A percentile compares a stretch with the other conserved stretches of the same genome.
Conservation (phyloP, 371 early-diverging fungal species). For the Catenaria anguillulae region DNA sequence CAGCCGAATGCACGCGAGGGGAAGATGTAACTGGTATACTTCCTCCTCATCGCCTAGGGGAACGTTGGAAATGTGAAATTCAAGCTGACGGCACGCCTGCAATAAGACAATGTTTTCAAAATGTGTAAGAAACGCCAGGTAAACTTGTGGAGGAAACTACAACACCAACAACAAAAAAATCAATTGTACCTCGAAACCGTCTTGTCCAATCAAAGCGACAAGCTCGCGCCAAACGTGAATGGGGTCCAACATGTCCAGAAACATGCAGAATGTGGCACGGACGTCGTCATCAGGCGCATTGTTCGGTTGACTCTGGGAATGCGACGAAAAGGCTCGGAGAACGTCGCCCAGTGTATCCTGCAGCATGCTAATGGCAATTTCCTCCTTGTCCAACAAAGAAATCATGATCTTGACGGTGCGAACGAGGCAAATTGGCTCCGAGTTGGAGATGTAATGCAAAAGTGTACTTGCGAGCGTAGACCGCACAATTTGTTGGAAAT, state of each 20-base stretch:
- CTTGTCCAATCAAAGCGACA: slow-evolving; percentile 28
- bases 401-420: slow-evolving; percentile 60
- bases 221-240: slow-evolving; percentile 61
- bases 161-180: too few relatives aligned
- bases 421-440: not conserved
- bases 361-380: slow-evolving; percentile 61
- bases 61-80: too few relatives aligned
- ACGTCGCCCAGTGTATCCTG: slow-evolving; percentile 55
- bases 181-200: not conserved
- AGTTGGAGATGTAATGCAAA: not conserved
- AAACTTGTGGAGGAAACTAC: too few relatives aligned
- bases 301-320: too few relatives aligned
- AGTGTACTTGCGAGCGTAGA: not conserved
- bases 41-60: too few relatives aligned
- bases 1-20: too few relatives aligned
- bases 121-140: too few relatives aligned
- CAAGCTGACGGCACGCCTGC: too few relatives aligned
- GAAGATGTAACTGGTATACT: too few relatives aligned
- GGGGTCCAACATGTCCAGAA: slow-evolving; percentile 74
- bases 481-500: slow-evolving; percentile 30
- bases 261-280: slow-evolving; percentile 65
- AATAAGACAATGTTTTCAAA: too few relatives aligned
- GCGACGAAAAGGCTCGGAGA: slow-evolving; percentile 11
- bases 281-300: not conserved
- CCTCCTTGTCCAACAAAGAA: slow-evolving; percentile 71